Conservation (phyloP, 306 rosid genomes). For the Dalbergia cochinchinensis region DNA sequence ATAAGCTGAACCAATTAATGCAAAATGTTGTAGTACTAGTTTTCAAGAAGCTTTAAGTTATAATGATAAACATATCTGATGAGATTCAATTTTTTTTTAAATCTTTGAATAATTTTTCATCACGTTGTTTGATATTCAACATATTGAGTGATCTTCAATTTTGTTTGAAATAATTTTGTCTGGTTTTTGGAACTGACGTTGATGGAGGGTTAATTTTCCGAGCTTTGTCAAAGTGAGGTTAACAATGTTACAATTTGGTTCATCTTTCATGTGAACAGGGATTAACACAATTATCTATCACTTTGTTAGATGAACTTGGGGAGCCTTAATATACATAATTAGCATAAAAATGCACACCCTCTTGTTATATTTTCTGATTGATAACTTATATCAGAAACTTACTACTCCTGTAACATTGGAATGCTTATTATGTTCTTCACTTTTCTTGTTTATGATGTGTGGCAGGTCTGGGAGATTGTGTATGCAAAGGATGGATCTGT, state of each 20-base stretch:
- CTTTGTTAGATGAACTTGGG: slow-evolving; percentile 16
- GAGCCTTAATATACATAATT: background rate
- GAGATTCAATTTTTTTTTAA: background rate
- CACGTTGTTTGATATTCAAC: background rate
- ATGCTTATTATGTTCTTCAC: slow-evolving; percentile 28
- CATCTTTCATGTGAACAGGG: background rate
- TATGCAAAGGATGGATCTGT: slow-evolving; percentile 95
- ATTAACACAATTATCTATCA: slow-evolving; percentile 17
- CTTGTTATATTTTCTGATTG: slow-evolving; percentile 16
- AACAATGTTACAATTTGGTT: slow-evolving; percentile 17
- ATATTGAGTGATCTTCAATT: background rate
- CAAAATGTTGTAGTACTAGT: background rate
- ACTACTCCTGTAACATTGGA: slow-evolving; percentile 2
- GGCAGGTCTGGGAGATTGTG: slow-evolving; percentile 93
- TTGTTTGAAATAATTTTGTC: slow-evolving; percentile 5
- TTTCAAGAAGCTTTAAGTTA: background rate
- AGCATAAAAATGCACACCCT: background rate
- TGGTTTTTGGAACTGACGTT: slow-evolving; percentile 20
- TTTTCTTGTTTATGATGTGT: slow-evolving; percentile 36
- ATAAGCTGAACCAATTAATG: background rate
- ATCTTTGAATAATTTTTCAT: slow-evolving; percentile 19
- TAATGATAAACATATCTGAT: background rate
- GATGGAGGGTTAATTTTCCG: slow-evolving; percentile 1
- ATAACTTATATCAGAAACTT: background rate
- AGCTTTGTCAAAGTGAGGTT: slow-evolving; percentile 25